These are phyloP conservation scores for Jamesozyma lodderae DNA, from an alignment of 805 yeast species.

Conservation along the genomic window DNA sequence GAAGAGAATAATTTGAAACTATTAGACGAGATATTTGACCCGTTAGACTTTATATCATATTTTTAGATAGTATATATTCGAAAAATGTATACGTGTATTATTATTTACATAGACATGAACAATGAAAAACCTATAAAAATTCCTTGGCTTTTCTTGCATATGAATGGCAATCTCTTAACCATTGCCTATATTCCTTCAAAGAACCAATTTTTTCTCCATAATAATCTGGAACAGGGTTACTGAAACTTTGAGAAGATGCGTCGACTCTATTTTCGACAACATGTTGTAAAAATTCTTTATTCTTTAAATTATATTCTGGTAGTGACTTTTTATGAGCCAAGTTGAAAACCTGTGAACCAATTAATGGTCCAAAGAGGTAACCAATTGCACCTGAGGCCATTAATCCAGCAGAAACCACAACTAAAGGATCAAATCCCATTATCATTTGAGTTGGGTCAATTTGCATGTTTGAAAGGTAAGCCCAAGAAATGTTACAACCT, in stretches of 20 bases:
- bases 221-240: constrained; percentile 97
- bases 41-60: constrained; percentile 22
- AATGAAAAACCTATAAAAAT: constrained; percentile 39
- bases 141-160: constrained; percentile 75
- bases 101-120: background rate
- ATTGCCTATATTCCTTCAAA: constrained; percentile 77
- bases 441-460: constrained; percentile 81
- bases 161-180: constrained; percentile 93
- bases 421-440: constrained; percentile 83
- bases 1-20: constrained; percentile 17
- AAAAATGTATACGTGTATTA: background rate
- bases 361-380: constrained; percentile 69
- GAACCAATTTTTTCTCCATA: constrained; percentile 94
- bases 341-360: constrained; percentile 66
- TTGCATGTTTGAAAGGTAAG: constrained; percentile 67
- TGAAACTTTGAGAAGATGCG: constrained; percentile 80
- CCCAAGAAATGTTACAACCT: constrained; percentile 64
- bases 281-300: constrained; percentile 64
- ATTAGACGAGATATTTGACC: constrained; percentile 23
- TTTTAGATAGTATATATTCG: constrained; percentile 7
- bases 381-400: constrained; percentile 68
- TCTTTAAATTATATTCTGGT: constrained; percentile 46
- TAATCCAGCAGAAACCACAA: constrained; percentile 68
- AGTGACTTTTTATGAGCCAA: constrained; percentile 41
- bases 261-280: constrained; percentile 78